phyloP scores from a whole-genome alignment of 495 filamentous ascomycete species.

The Aspergillus affinis region DNA sequence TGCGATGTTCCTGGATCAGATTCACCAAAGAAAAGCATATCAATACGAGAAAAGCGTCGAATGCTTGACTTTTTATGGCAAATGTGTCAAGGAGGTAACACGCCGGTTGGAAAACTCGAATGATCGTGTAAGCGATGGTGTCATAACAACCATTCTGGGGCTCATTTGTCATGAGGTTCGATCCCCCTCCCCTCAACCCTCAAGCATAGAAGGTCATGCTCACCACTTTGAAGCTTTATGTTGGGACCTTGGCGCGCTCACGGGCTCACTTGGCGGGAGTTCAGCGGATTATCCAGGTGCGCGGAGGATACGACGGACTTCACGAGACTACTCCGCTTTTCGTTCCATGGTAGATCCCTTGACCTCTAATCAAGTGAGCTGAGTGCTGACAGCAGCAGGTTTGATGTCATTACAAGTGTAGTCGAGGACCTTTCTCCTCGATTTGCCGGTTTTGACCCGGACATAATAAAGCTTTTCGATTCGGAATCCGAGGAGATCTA shows the following conservation, averaged over 20 bases:
- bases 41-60: conserved; percentile 19
- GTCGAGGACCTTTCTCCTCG: not conserved
- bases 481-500: not conserved
- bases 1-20: conserved; percentile 27
- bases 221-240: conserved; percentile 17
- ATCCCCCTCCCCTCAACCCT: not conserved
- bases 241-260: conserved; percentile 22
- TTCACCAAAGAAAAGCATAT: conserved; percentile 10
- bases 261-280: conserved; percentile 21
- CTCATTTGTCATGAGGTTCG: not conserved
- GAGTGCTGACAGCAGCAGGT: not conserved
- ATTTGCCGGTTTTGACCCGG: not conserved
- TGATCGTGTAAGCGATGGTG: not conserved
- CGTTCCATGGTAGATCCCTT: not conserved
- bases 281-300: conserved; percentile 15
- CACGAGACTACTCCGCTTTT: not conserved
- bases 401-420: not conserved
- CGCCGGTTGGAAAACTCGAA: not conserved
- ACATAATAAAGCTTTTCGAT: not conserved
- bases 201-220: not conserved
- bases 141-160: not conserved
- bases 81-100: not conserved
- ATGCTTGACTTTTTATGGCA: not conserved
- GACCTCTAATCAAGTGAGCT: not conserved
- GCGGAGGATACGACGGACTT: conserved; percentile 23